phyloP scores from a whole-genome alignment of 768 basidiomycete species.

The Amanita exitialis region DNA sequence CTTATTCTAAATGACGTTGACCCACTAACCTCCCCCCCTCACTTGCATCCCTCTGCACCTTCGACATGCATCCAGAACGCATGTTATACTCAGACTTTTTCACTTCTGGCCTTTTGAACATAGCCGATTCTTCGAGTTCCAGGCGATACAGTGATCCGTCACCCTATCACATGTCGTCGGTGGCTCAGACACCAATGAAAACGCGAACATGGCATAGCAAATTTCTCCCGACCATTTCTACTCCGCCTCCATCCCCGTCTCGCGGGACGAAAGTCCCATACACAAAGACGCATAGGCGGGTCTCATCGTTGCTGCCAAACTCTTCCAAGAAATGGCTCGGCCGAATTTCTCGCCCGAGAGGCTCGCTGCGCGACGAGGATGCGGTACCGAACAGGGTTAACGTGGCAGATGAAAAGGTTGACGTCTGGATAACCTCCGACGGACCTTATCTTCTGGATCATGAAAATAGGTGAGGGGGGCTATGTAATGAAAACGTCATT shows the following conservation, averaged over 20 bases:
- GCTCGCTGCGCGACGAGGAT: neutral
- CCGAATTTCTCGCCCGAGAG: neutral
- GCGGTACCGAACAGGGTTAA: neutral
- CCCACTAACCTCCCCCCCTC: neutral
- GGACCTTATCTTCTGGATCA: constrained; percentile 19
- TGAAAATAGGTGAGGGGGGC: constrained; percentile 16
- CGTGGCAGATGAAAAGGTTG: constrained; percentile 3
- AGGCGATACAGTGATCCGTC: neutral
- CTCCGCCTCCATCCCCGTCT: neutral
- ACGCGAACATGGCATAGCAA: neutral
- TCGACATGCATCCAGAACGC: neutral
- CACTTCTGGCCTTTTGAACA: constrained; percentile 32
- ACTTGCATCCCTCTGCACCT: neutral
- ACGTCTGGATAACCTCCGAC: constrained; percentile 24
- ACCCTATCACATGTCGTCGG: constrained; percentile 4
- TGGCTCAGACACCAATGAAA: neutral
- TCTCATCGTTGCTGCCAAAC: neutral
- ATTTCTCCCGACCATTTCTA: neutral
- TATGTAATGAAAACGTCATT: neutral
- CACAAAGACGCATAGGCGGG: neutral
- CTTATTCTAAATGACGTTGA: neutral
- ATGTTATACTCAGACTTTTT: constrained; percentile 36
- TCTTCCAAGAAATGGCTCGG: neutral
- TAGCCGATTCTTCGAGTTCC: constrained; percentile 15
- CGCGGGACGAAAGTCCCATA: neutral